Evolutionary conservation across 2,329 filamentous ascomycete species (phyloP), one percentile per base, ranked within the genome.

Genomic region (Arthrobotrys sinensis): DNA sequence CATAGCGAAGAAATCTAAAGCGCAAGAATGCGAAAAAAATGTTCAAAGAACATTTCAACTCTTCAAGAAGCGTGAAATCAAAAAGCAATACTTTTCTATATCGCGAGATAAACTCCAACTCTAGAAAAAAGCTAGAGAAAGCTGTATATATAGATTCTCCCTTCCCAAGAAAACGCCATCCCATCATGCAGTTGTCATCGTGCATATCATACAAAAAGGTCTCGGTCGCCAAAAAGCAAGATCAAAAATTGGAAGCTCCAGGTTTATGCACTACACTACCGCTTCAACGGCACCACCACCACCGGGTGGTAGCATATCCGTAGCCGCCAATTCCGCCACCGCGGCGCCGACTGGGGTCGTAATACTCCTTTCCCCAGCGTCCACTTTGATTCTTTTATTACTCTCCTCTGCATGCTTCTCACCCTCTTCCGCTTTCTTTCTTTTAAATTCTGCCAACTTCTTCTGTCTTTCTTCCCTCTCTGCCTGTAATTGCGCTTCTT

Each of bases 341-440:
- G 46, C 63, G 24, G 28, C 40, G 43, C 43, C 4, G 24, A 28
- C 68, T 46, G 14, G 28, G 46, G 14, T 68, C 34, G 50, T 8
- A 43, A 48, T 52, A 43, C 55, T 71, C 32, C 46, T 66, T 34
- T 65, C 69, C 19, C 7, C 21, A 12, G 45, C 57, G 4, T 72
- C 75, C 10, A 68, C 34, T 48, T 78, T 72, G 28, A 46, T 34
- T 34, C 63, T 57, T 48, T 72, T 72, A 45, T 48, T 67, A 34
- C 55, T 57, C 24, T 53, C 66, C 6, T 67, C 67, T 11, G 24
- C 50, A 14, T 21, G 46, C 1, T 21, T 16, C 21, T 21, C 48
- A 6, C 16, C 50, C 12, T 43, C 65, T 19, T 36, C 80, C 83
- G 80, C 80, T 24, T 84, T 84, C 80, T 84, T 84, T 48, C 83